A percentile compares a stretch with the other conserved stretches of the same genome.
Evolutionary conservation across 192 early-diverging fungal species (phyloP).

Genomic region (Backusella luteola): DNA sequence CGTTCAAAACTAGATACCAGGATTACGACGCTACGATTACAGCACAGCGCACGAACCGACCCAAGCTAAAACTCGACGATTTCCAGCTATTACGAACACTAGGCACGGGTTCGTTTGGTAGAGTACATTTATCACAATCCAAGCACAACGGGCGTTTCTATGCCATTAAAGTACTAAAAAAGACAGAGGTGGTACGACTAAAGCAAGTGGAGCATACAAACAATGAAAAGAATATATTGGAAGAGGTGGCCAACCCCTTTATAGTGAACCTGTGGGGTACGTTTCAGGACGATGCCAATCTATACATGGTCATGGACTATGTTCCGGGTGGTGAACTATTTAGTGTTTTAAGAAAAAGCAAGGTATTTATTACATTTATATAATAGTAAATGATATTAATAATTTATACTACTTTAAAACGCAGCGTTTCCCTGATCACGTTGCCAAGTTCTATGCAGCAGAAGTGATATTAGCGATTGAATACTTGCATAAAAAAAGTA

Average conservation of each 20-base stretch:
- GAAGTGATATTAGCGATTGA: constrained; percentile 73
- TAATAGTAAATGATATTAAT: constrained; percentile 4
- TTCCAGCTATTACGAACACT: constrained; percentile 86
- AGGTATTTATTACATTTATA: constrained; percentile 47
- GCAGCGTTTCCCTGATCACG: constrained; percentile 67
- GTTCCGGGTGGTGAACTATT: constrained; percentile 93
- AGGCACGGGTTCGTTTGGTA: constrained; percentile 95
- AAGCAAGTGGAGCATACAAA: constrained; percentile 98
- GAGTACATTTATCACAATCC: constrained; percentile 89
- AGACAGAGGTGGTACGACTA: constrained; percentile 89
- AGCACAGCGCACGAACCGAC: constrained; percentile 32
- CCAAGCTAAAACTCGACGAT: constrained; percentile 67
- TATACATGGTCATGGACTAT: constrained; percentile 97
- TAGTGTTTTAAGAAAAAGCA: constrained; percentile 70
- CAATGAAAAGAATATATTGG: constrained; percentile 94
- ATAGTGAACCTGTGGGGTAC: constrained; percentile 88
- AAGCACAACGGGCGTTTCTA: constrained; percentile 81
- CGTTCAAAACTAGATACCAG: not conserved
- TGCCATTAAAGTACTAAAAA: constrained; percentile 96
- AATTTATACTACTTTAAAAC: not conserved
- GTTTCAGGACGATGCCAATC: constrained; percentile 88
- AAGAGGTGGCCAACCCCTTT: constrained; percentile 81
- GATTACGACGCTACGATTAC: constrained; percentile 1
- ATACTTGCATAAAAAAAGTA: constrained; percentile 70
- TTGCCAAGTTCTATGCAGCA: constrained; percentile 70